Conservation (phyloP, 176 grass and related monocot species). For the Urochloa ruziziensis region DNA sequence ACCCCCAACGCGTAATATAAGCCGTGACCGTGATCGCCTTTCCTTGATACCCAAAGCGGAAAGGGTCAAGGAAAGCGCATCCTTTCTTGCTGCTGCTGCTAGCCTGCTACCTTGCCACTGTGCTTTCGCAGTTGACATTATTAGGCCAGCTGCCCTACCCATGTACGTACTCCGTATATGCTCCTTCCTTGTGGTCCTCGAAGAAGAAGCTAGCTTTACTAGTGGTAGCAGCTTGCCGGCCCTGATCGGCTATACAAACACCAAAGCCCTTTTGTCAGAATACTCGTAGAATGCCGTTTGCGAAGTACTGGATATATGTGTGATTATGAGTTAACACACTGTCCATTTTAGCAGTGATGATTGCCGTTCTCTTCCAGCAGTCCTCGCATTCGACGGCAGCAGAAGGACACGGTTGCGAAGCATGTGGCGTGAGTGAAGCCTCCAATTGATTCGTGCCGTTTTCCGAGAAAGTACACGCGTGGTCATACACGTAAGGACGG, state of each 20-base stretch:
- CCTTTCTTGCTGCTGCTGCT: background rate
- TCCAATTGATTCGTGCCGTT: background rate
- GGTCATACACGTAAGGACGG: background rate
- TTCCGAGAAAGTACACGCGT: background rate
- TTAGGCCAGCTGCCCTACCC: background rate
- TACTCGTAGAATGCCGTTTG: too few species aligned
- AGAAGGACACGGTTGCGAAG: background rate
- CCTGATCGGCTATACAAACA: too few species aligned
- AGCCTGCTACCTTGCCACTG: background rate
- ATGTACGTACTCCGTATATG: too few species aligned
- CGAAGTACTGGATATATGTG: too few species aligned
- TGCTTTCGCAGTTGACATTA: background rate
- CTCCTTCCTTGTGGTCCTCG: background rate
- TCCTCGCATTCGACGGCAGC: background rate
- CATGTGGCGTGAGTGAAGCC: background rate
- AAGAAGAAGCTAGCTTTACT: background rate
- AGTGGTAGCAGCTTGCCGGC: too few species aligned
- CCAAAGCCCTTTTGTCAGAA: too few species aligned
- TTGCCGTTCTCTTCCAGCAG: too few species aligned
- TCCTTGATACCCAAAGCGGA: background rate
- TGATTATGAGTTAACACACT: too few species aligned
- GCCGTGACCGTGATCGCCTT: background rate
- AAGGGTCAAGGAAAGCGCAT: background rate
- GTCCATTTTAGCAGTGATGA: too few species aligned
- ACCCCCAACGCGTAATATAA: background rate